Conservation (phyloP, 208 protist species). For the Crithidia bombi region DNA sequence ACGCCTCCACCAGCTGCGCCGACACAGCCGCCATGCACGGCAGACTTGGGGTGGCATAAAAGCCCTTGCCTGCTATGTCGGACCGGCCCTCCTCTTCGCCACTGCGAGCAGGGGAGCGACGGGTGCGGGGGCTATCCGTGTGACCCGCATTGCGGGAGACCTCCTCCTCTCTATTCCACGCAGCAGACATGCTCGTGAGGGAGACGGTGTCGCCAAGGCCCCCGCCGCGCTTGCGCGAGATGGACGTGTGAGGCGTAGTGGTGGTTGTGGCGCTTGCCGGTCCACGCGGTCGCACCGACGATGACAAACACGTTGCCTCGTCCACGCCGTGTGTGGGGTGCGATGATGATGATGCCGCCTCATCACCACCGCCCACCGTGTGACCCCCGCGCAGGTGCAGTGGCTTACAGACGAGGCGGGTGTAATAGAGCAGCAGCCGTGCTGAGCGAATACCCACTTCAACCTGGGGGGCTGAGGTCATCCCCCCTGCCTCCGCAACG, state of each 20-base stretch:
- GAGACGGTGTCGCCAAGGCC: constrained; percentile 13
- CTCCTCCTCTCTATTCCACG: constrained; percentile 33
- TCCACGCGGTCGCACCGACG: neutral
- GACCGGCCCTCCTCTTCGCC: neutral
- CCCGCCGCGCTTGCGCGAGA: neutral
- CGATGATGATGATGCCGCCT: too few species aligned
- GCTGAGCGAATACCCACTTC: constrained; percentile 21
- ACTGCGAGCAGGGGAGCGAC: too few species aligned
- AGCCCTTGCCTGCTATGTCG: neutral
- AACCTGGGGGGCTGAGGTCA: neutral
- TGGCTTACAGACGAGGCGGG: constrained; percentile 7
- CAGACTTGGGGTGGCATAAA: constrained; percentile 1
- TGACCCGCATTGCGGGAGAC: too few species aligned
- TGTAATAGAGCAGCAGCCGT: constrained; percentile 33
- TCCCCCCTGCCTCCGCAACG: neutral
- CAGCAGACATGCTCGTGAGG: constrained; percentile 32
- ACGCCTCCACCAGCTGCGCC: neutral
- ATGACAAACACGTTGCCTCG: neutral
- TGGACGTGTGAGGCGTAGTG: neutral
- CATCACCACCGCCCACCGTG: neutral
- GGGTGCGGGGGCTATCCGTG: too few species aligned
- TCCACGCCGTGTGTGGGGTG: neutral
- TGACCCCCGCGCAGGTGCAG: neutral
- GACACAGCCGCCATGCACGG: constrained; percentile 3
- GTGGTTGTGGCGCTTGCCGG: constrained; percentile 1